Percentiles rank a stretch among this genome's conserved stretches.
Evolutionary conservation across 768 basidiomycete species (phyloP).

Genomic region (Pholiota molesta): DNA sequence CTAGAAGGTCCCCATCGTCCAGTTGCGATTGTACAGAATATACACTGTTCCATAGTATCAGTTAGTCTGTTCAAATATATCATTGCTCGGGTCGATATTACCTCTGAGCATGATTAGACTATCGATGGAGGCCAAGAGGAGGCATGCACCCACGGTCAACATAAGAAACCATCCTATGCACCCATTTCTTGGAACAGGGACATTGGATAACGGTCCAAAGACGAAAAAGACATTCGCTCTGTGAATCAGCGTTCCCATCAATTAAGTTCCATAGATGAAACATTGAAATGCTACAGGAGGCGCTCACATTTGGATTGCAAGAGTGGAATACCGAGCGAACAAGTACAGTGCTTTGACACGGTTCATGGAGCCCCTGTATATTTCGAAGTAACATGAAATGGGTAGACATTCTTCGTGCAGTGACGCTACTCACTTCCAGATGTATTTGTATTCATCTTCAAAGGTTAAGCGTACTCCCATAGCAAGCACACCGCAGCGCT

Average conservation of each 20-base stretch:
- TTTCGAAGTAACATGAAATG: not conserved
- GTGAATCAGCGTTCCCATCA: not conserved
- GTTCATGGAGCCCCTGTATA: constrained; percentile 15
- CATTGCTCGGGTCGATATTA: not conserved
- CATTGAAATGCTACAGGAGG: not conserved
- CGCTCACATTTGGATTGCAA: constrained; percentile 19
- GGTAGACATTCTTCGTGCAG: not conserved
- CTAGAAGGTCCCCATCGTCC: constrained; percentile 14
- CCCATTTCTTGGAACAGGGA: constrained; percentile 9
- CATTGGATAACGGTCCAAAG: constrained; percentile 10
- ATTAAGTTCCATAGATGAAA: not conserved
- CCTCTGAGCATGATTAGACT: constrained; percentile 21
- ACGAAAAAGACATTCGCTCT: constrained; percentile 15
- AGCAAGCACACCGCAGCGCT: constrained; percentile 16
- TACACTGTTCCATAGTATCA: constrained; percentile 10
- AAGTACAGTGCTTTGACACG: constrained; percentile 18
- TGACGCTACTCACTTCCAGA: constrained; percentile 13
- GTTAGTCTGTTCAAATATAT: not conserved
- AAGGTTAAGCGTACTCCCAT: constrained; percentile 18
- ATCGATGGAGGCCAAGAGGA: constrained; percentile 17
- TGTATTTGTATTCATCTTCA: constrained; percentile 14
- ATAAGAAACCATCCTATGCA: constrained; percentile 20
- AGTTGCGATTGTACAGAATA: constrained; percentile 17
- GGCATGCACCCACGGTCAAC: constrained; percentile 14
- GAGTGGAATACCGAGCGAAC: constrained; percentile 19